Evolutionary conservation across 768 basidiomycete genomes (phyloP), one percentile per base, ranked within the genome.

Genomic region (Hericium rajendrae): DNA sequence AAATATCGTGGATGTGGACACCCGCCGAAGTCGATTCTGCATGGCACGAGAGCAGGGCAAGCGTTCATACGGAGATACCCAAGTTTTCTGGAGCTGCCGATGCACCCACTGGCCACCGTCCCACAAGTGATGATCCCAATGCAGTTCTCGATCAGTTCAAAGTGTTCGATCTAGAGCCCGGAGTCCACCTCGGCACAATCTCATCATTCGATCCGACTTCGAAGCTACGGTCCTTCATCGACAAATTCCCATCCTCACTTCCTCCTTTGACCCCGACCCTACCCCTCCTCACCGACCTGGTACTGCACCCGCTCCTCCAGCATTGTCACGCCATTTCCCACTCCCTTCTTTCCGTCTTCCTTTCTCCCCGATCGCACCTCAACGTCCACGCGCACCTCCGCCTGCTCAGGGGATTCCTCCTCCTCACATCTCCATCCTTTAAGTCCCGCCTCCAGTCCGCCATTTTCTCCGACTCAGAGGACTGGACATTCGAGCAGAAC

Each of bases 401-500:
- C 24, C 74, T 92, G 48, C 73, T 92, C 41, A 82, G 86, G 18
- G 86, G 86, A 3, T 91, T 89, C 63, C 77, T 93, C 53, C 74
- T 91, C 15, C 72, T 93, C 49, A 82, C 86, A 1, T 81, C 84
- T 0, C 82, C 85, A 32, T 71, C 84, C 1, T 95, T 94, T 73
- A 85, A 83, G 64, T 75, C 77, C 6, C 80, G 86, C 4, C 77
- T 95, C 12, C 73, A 79, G 15, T 71, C 72, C 2, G 89, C 93
- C 0, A 73, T 95, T 13, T 94, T 94, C 70, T 86, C 86, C 0
- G 89, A 93, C 61, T 75, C 78, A 0, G 82, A 81, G 37, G 80
- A 81, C 24, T 63, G 62, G 62, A 56, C 62, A 11, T 61, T 62
- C 12, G 60, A 61, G 37, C 50, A 57, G 5, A 62, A 55, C 37